Conservation (phyloP, 2,329 filamentous ascomycete species). For the Ophiosphaerella korrae region DNA sequence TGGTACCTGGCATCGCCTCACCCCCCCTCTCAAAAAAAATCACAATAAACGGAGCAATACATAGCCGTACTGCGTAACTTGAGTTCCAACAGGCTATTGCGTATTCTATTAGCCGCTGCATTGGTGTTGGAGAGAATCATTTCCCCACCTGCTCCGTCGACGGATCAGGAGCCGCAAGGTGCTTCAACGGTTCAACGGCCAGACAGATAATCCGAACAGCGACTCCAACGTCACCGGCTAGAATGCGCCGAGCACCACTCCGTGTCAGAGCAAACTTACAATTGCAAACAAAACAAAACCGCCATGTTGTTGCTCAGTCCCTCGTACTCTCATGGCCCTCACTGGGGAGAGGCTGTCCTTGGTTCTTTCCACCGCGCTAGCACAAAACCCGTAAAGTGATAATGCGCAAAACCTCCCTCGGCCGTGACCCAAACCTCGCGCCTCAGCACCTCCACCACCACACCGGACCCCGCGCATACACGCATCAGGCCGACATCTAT, state of each 20-base stretch:
- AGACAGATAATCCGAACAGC: slow-evolving; percentile 38
- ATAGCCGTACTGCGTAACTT: too few species aligned
- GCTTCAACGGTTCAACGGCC: slow-evolving; percentile 15
- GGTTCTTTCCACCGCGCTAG: slow-evolving; percentile 34
- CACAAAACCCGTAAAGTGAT: slow-evolving; percentile 37
- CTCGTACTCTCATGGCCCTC: slow-evolving; percentile 1
- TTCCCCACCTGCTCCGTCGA: too few species aligned
- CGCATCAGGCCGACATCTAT: slow-evolving; percentile 12
- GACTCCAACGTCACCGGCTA: slow-evolving; percentile 23
- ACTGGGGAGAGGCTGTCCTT: slow-evolving; percentile 8
- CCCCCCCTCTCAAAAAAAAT: too few species aligned
- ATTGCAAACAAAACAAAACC: slow-evolving; percentile 8
- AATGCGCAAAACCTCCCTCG: slow-evolving; percentile 36
- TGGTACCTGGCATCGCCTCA: too few species aligned
- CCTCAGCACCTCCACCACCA: slow-evolving; percentile 26
- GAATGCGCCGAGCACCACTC: slow-evolving; percentile 15
- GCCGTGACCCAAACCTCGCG: slow-evolving; percentile 26
- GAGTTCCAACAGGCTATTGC: too few species aligned
- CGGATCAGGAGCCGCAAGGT: slow-evolving; percentile 19
- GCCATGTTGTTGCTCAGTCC: slow-evolving; percentile 17
- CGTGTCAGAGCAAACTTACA: slow-evolving; percentile 8
- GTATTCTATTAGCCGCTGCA: too few species aligned
- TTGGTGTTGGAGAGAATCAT: neutral
- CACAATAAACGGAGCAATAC: too few species aligned
- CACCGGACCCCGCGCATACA: slow-evolving; percentile 24